Base-by-base conservation (phyloP, 208 protist genomes). In the Leishmania braziliensis region DNA sequence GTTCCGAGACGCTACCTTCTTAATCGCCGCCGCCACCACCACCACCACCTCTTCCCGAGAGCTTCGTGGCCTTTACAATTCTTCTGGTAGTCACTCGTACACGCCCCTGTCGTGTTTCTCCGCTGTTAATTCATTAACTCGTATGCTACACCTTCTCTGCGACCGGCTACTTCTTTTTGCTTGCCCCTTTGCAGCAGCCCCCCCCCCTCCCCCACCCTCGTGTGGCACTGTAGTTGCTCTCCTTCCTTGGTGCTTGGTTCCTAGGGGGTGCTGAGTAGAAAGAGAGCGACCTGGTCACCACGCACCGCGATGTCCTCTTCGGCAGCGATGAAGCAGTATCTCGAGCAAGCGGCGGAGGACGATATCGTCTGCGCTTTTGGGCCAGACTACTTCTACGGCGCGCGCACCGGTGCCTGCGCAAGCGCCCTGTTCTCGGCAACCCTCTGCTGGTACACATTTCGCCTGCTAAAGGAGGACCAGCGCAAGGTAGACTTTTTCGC, bases 311-410 rank as follows among this genome's bases (percentile, higher is more conserved):
- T 48, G 23, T 33, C 43, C 33, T 6, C 58, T 0, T 39, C 75
- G 8, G 5, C 66, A 43, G 65, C 76, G 26, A 36, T 80, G 33
- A 53, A 54, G 4, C 39, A 86, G 48, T 92, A 81, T 66, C 71
- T 85, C 1, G 63, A 89, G 48, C 84, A 93, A 62, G 84, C 89
- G 79, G 75, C 88, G 51, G 94, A 96, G 66, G 94, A 97, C 78
- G 84, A 85, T 16, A 46, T 96, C 26, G 84, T 97, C 23, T 95
- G 91, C 71, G 82, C 90, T 26, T 97, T 97, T 82, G 92, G 94
- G 23, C 87, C 85, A 1, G 88, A 95, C 69, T 97, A 88, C 77
- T 97, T 96, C 82, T 71, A 90, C 62, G 94, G 94, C 0, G 94
- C 91, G 0, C 79, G 92, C n/a, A 60, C 66, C 16, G 94, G 94